Evolutionary conservation across 352 stramenopile species (phyloP).

Genomic region (Phytophthora sp.): DNA sequence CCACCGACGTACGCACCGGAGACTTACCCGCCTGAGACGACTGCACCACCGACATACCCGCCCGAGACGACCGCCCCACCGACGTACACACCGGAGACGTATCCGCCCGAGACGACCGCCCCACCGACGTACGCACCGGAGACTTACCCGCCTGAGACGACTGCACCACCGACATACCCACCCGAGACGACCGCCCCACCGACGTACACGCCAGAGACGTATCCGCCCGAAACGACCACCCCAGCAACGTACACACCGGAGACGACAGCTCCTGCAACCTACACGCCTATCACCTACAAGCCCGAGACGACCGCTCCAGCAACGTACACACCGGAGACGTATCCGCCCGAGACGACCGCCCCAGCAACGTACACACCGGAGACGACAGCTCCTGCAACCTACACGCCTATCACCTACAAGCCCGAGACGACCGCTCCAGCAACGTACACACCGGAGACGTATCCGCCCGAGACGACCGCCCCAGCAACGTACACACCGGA

Average conservation of each 20-base stretch:
- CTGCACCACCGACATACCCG: not conserved
- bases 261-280: not conserved
- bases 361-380: not conserved
- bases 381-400: not conserved
- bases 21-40: not conserved
- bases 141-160: conserved; percentile 4
- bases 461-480: not conserved
- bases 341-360: not conserved
- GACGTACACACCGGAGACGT: conserved; percentile 3
- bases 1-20: not conserved
- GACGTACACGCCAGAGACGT: conserved; percentile 16
- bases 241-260: not conserved
- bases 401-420: not conserved
- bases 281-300: conserved; percentile 1
- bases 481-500: not conserved
- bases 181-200: not conserved
- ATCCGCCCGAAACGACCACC: conserved; percentile 3
- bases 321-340: conserved; percentile 6
- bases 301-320: not conserved
- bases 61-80: not conserved
- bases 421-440: not conserved
- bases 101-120: not conserved
- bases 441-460: conserved; percentile 3
- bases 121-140: not conserved
- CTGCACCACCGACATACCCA: not conserved